Evolutionary conservation across 1,284 basidiomycete species (phyloP), one percentile per base, ranked within the genome.

Genomic region (Hymenochaete sp.): DNA sequence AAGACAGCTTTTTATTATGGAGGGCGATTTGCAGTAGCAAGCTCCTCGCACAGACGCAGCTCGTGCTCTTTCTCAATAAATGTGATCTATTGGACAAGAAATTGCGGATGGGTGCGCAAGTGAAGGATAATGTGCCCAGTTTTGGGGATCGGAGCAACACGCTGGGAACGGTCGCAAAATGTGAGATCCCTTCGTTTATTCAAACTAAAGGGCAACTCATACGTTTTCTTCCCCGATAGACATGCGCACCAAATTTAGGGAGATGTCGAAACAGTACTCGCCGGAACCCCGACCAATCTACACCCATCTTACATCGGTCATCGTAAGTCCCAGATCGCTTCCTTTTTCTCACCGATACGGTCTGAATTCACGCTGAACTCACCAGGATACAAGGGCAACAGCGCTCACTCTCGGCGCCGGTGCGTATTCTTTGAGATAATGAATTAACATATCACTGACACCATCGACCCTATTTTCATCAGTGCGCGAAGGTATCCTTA

Each of bases 1-100:
- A 87, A 62, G 84, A 87, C 57, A 80, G 78, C 2, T 82, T 86
- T n/a, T 65, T 85, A 10, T 67, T 87, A 0, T 87, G 83, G 83
- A 85, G 84, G 61, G 72, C 78, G 2, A 72, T 87, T 19, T 84
- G 82, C 61, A 75, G 73, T 10, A 84, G 82, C 62, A 82, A 76
- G 60, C 69, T 87, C 3, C 69, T 87, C 0, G 77, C 76, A 13
- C 75, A 73, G 47, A 82, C 84, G 35, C 80, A 85, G 54, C 66
- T 87, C 26, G 77, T 87, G 40, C 68, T 87, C 21, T 87, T 87
- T 67, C 68, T 87, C 44, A 87, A 87, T 64, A 87, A 87, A 55
- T 86, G 83, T 54, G 83, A 87, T 59, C 77, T 87, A 45, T 63
- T 86, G 36, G 74, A 79, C 39, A 56, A 66, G 45, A 87, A 87